Base-by-base conservation (phyloP, 148 eudicot species). In the Oxyria digyna region DNA sequence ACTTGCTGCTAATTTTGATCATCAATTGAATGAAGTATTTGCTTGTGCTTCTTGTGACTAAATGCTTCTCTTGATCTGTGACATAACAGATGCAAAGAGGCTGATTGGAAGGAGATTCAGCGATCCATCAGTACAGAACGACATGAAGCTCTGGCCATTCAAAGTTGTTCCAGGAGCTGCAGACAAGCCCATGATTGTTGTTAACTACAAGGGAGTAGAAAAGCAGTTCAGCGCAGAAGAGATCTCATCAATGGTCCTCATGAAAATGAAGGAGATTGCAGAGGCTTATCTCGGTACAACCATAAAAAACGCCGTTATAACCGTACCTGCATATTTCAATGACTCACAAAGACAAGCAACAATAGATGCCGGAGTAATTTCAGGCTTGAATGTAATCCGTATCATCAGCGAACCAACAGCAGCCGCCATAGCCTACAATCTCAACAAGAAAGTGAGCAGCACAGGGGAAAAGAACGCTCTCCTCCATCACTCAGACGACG, bases 91-190 rank as follows among this genome's bases (percentile, higher is more conserved):
- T 67, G 70, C 70, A 10, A 67, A 67, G 50, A 67, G 70, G 37
- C 18, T 67, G 49, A 67, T 67, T 17, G 70, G 70, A 42, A 67
- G 70, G 70, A 11, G 70, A 42, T 67, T 67, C 50, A 67, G 70
- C 27, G 70, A 67, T 26, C 49, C 50, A 40, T 67, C 70, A 8
- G 70, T 67, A 10, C 70, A 67, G 48, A 43, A 31, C 42, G 70
- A 67, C 48, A 67, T 67, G 70, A 67, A 67, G 70, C 52, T 20
- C 33, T 67, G 70, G 70, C 70, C 70, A 40, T 67, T 67, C 27
- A 67, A 67, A 43, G 48, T 67, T 4, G 12, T 67, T 23, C 49
- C 70, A 38, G 70, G 70, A 21, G 12, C 70, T 12, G 70, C 6
- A 3, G 70, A 67, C 8, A 67, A 67, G 42, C 70, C 70, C 4